These are phyloP conservation scores for Blastomyces parvus DNA, from an alignment of 2,329 filamentous ascomycete species.

Conservation along the genomic window DNA sequence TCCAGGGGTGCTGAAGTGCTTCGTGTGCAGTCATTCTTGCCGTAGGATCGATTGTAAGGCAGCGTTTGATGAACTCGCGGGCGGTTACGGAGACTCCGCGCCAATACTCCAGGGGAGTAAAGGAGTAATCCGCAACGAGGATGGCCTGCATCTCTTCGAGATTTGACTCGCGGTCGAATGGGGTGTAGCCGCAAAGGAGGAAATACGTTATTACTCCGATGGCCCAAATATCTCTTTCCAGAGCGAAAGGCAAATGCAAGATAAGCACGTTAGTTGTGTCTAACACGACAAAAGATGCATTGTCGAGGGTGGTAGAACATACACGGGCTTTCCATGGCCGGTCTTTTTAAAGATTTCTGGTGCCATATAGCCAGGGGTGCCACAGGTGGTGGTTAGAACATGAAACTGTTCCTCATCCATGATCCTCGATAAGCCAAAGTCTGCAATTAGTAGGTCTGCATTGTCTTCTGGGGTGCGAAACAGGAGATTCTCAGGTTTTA, in stretches of 20 bases:
- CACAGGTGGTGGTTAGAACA: conserved; percentile 92
- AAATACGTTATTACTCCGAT: conserved; percentile 99
- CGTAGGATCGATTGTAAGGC: conserved; percentile 79
- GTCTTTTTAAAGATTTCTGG: conserved; percentile 99
- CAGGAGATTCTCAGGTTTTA: conserved; percentile 94
- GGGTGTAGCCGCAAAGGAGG: conserved; percentile 92
- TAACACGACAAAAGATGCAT: not conserved
- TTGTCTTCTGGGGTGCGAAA: conserved; percentile 98
- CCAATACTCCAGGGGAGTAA: conserved; percentile 94
- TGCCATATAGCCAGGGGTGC: conserved; percentile 97
- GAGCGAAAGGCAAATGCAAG: conserved; percentile 1
- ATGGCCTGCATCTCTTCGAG: conserved; percentile 99
- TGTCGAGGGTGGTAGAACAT: conserved; percentile 22
- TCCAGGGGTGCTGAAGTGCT: conserved; percentile 56
- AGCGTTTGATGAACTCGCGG: conserved; percentile 85
- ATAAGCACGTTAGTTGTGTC: not conserved
- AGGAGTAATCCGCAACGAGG: conserved; percentile 89
- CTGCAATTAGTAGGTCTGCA: conserved; percentile 89
- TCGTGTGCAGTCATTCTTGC: conserved; percentile 86
- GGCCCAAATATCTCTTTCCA: conserved; percentile 75
- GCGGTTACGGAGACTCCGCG: conserved; percentile 77
- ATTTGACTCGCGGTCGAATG: conserved; percentile 94
- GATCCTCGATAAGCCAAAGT: conserved; percentile 90
- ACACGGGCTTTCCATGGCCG: conserved; percentile 93
- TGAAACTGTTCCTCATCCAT: conserved; percentile 99